Conservation (phyloP, 495 filamentous ascomycete genomes). For the Evansstolkia leycettana region DNA sequence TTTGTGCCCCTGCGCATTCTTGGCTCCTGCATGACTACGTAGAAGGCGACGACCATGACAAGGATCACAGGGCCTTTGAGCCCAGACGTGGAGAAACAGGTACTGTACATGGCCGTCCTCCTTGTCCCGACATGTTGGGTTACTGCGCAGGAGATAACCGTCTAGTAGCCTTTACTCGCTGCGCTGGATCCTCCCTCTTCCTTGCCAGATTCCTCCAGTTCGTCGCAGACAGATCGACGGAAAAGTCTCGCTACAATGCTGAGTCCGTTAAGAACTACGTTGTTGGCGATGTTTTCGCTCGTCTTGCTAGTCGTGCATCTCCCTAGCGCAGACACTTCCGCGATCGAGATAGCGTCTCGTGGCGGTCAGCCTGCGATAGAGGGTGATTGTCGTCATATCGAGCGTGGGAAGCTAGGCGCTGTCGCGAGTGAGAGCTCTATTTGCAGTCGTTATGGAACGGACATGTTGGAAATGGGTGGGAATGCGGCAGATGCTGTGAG, state of each 20-base stretch:
- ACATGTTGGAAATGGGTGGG: conserved; percentile 55
- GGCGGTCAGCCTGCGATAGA: background rate
- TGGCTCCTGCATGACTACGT: no score
- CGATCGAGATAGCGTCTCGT: conserved; percentile 9
- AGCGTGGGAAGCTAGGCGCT: conserved; percentile 45
- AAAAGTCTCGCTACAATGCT: background rate
- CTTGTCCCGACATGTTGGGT: background rate
- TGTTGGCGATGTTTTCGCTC: conserved; percentile 11
- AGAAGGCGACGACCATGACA: background rate
- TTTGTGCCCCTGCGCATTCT: no score
- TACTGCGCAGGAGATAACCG: no score
- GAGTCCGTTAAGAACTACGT: conserved; percentile 7
- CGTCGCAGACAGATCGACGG: no score
- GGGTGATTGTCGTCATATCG: conserved; percentile 3
- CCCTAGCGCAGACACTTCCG: conserved; percentile 12
- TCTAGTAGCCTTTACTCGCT: no score
- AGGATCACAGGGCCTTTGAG: conserved; percentile 1
- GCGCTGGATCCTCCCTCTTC: no score
- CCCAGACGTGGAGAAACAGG: conserved; percentile 27
- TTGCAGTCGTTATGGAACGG: conserved; percentile 65
- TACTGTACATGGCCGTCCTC: conserved; percentile 3
- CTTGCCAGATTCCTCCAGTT: no score
- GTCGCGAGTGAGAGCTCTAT: conserved; percentile 68
- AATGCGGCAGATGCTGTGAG: conserved; percentile 63
- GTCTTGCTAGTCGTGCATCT: conserved; percentile 13